phyloP scores from a whole-genome alignment of 805 yeast species.

The Myxozyma kluyveri region DNA sequence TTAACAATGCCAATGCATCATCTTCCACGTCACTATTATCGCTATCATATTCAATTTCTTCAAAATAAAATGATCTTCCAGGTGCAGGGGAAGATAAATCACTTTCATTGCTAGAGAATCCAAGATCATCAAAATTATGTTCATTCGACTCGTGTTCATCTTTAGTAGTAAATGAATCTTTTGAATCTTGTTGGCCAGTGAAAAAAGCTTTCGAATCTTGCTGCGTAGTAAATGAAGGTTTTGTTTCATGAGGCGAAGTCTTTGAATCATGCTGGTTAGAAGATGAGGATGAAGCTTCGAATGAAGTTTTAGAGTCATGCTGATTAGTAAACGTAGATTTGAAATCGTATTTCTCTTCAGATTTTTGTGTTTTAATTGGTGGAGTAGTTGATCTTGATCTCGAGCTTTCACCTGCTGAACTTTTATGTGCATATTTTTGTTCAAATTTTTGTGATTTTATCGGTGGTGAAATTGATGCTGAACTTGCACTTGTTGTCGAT shows the following conservation, averaged over 20 bases:
- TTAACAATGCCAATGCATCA: not conserved
- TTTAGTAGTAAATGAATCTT: not conserved
- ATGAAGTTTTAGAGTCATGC: too few relatives aligned
- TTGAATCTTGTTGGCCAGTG: not conserved
- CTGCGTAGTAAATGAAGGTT: not conserved
- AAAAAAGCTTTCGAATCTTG: not conserved
- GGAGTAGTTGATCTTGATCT: too few relatives aligned
- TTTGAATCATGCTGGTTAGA: not conserved
- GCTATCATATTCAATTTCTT: not conserved
- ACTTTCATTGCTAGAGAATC: not conserved
- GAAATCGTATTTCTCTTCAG: too few relatives aligned
- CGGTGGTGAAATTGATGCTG: too few relatives aligned
- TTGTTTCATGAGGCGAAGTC: not conserved
- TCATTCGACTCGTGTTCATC: not conserved
- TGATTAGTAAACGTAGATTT: too few relatives aligned
- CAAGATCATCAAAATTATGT: not conserved
- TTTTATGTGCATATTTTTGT: too few relatives aligned
- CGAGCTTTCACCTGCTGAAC: too few relatives aligned
- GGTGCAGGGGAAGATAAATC: not conserved
- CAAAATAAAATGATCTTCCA: not conserved
- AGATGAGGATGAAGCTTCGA: too few relatives aligned
- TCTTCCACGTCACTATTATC: not conserved
- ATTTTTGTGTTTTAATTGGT: too few relatives aligned
- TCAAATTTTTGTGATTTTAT: too few relatives aligned
- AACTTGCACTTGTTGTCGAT: too few relatives aligned